Evolutionary conservation across 139 green algal species (phyloP).

Genomic region (Asterochloris sp.): DNA sequence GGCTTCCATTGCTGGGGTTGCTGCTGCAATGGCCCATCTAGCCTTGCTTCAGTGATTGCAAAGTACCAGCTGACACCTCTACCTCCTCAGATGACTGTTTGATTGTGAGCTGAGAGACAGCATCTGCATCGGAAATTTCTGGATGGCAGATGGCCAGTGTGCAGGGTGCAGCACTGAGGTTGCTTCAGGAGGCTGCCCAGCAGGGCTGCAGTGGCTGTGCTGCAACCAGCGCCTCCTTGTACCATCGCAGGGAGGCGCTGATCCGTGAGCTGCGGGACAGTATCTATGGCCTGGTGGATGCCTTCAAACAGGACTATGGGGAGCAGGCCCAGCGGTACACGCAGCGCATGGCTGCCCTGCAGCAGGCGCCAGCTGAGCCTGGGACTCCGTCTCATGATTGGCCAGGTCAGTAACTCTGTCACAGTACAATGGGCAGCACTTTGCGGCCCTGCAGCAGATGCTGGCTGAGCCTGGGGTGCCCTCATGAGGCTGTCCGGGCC

Average conservation of each 20-base stretch:
- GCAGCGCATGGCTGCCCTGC: conserved; percentile 9
- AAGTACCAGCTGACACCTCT: too few species aligned
- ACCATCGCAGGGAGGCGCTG: conserved; percentile 37
- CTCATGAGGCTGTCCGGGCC: background rate
- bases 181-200: too few species aligned
- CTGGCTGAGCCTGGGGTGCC: background rate
- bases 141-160: too few species aligned
- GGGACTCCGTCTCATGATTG: too few species aligned
- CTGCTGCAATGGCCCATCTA: too few species aligned
- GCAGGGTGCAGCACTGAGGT: too few species aligned
- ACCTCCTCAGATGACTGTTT: too few species aligned
- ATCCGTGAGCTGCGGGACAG: conserved; percentile 39
- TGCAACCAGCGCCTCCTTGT: background rate
- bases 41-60: too few species aligned
- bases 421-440: background rate
- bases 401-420: background rate
- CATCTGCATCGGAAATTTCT: too few species aligned
- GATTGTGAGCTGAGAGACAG: too few species aligned
- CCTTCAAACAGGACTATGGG: background rate
- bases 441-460: background rate
- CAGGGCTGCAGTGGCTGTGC: too few species aligned
- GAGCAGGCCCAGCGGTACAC: conserved; percentile 8
- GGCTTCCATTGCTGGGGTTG: too few species aligned
- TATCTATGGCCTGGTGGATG: background rate
- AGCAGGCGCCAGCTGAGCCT: background rate